Conservation (phyloP, 345 rosid genomes). For the Lepidium africanum region DNA sequence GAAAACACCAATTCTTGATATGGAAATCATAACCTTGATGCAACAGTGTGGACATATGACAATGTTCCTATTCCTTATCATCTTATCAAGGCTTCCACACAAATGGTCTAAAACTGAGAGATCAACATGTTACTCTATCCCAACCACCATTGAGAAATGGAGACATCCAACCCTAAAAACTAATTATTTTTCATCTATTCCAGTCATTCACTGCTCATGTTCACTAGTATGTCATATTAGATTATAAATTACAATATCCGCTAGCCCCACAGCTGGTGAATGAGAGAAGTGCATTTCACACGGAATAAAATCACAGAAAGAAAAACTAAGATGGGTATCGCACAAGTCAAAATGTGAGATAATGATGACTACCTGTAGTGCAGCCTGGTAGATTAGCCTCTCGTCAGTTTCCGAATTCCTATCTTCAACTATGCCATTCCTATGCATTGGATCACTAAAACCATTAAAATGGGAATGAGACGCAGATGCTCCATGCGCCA, state of each 20-base stretch:
- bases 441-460: conserved; percentile 39
- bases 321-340: neutral
- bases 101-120: neutral
- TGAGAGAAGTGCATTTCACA: neutral
- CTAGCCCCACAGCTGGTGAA: neutral
- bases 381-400: conserved; percentile 83
- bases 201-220: neutral
- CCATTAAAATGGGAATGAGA: conserved; percentile 39
- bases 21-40: neutral
- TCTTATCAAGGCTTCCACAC: neutral
- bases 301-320: neutral
- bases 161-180: neutral
- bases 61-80: neutral
- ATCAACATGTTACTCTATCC: neutral
- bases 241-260: neutral
- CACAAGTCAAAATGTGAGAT: neutral
- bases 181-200: neutral
- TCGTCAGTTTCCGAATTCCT: conserved; percentile 51
- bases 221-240: neutral
- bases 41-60: neutral
- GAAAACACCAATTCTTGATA: neutral
- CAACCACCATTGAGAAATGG: neutral
- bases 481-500: conserved; percentile 38
- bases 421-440: conserved; percentile 49
- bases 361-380: conserved; percentile 59